Evolutionary conservation across 352 stramenopile genomes (phyloP), one percentile per base, ranked within the genome.

Genomic region (Globisporangium ultimum): DNA sequence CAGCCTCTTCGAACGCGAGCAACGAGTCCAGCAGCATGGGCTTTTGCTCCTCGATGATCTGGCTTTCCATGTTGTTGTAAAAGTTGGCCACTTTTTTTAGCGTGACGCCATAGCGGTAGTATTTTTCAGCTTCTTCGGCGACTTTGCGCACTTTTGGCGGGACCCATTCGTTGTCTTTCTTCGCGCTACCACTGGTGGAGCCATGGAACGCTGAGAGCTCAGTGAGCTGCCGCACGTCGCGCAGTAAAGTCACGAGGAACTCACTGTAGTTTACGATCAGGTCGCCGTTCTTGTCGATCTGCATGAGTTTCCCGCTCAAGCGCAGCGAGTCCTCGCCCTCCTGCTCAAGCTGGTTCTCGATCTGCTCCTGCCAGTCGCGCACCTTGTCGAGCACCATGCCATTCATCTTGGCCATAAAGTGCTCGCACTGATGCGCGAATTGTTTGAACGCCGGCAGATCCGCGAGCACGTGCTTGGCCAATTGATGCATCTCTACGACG

Each of bases 61-160:
- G 82, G 9, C 80, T 83, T 24, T 96, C 91, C 63, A 98, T 95
- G 58, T 87, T 97, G 78, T 98, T 98, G 84, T 98, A 98, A 64
- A 98, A 98, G 57, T 97, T 98, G 1, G 95, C 91, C 8, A 98
- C 89, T 67, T 98, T 98, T 63, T 98, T 97, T 18, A 98, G 74
- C 53, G 92, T 94, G 10, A 98, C 91, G 14, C 90, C 94, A 64
- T 96, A 98, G 17, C 91, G 88, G 66, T 98, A 98, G 78, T 95
- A 98, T 58, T 93, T 93, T 66, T 98, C 94, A 0, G 83, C 91
- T 48, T 97, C 87, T 12, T 84, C 74, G 0, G 82, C 86, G n/a
- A 93, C 74, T 54, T 91, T 75, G 55, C 77, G 72, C 11, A 96
- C 79, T 5, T 79, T 67, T 24, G 68, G 51, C 5, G 85, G 81